Percentiles rank a stretch among this genome's conserved stretches.
Conservation (phyloP, 805 yeast genomes). For the Priceomyces castillae region DNA sequence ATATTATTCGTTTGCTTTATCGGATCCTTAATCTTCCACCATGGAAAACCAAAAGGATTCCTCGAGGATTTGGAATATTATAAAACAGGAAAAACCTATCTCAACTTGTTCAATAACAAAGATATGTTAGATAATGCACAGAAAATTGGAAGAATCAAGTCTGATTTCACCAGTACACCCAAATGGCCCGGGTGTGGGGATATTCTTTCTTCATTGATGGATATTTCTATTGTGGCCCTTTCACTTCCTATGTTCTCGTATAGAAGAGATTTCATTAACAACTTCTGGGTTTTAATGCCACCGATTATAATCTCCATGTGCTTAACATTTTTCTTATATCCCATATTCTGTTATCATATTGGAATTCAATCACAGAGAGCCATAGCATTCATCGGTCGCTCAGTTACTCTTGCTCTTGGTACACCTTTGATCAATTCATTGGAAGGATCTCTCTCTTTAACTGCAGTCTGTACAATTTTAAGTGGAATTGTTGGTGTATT, state of each 20-base stretch:
- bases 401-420: slow-evolving; percentile 77
- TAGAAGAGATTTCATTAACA: slow-evolving; percentile 57
- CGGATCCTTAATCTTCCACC: slow-evolving; percentile 50
- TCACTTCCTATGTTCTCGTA: slow-evolving; percentile 78
- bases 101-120: slow-evolving; percentile 50
- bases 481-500: slow-evolving; percentile 76
- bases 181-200: slow-evolving; percentile 83
- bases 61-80: slow-evolving; percentile 50
- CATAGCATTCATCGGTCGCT: slow-evolving; percentile 74
- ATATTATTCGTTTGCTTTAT: slow-evolving; percentile 63
- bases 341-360: slow-evolving; percentile 61
- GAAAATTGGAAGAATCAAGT: slow-evolving; percentile 8
- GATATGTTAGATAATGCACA: slow-evolving; percentile 29
- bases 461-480: slow-evolving; percentile 76
- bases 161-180: slow-evolving; percentile 30
- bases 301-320: slow-evolving; percentile 57
- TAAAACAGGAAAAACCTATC: slow-evolving; percentile 67
- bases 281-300: slow-evolving; percentile 56
- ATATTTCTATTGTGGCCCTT: slow-evolving; percentile 70
- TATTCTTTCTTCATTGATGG: slow-evolving; percentile 66
- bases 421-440: slow-evolving; percentile 67
- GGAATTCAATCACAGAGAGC: slow-evolving; percentile 62
- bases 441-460: slow-evolving; percentile 66
- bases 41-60: slow-evolving; percentile 45
- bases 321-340: slow-evolving; percentile 64